Conservation (phyloP, 768 basidiomycete genomes). For the Plicaturopsis crispa region DNA sequence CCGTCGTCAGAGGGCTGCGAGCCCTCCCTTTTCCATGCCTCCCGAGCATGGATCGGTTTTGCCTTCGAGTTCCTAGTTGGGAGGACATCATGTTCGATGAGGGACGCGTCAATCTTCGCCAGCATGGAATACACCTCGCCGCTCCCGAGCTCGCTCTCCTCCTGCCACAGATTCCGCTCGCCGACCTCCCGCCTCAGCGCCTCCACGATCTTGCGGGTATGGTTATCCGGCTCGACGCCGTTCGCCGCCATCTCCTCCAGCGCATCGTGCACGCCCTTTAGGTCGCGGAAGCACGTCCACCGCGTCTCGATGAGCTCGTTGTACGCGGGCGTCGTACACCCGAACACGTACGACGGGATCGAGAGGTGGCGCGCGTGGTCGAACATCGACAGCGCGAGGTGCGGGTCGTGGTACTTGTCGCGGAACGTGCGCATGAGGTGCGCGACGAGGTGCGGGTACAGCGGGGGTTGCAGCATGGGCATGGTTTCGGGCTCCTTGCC, state of each 20-base stretch:
- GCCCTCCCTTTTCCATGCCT: slow-evolving; percentile 3
- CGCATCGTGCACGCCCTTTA: slow-evolving; percentile 63
- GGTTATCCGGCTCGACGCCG: slow-evolving; percentile 57
- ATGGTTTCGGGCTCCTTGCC: slow-evolving; percentile 11
- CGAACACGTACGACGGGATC: slow-evolving; percentile 77
- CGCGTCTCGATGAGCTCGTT: slow-evolving; percentile 83
- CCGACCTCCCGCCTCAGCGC: slow-evolving; percentile 56
- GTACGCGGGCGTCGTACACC: slow-evolving; percentile 83
- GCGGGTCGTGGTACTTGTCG: slow-evolving; percentile 70
- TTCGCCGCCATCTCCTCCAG: slow-evolving; percentile 80
- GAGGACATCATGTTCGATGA: slow-evolving; percentile 8
- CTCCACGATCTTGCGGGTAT: slow-evolving; percentile 57
- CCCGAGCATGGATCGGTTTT: slow-evolving; percentile 5
- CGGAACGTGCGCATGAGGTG: slow-evolving; percentile 74
- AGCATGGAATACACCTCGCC: slow-evolving; percentile 47
- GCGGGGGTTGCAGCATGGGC: slow-evolving; percentile 45
- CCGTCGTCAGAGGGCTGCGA: not conserved
- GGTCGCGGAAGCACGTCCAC: slow-evolving; percentile 80
- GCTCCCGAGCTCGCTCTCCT: slow-evolving; percentile 37
- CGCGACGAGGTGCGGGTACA: slow-evolving; percentile 72
- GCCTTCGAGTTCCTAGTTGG: slow-evolving; percentile 17
- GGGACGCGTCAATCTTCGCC: slow-evolving; percentile 37
- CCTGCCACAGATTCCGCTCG: slow-evolving; percentile 42
- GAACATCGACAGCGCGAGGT: slow-evolving; percentile 79
- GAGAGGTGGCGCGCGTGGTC: slow-evolving; percentile 69